Evolutionary conservation across 257 asterid species (phyloP).

Genomic region (Nicotiana obtusifolia): DNA sequence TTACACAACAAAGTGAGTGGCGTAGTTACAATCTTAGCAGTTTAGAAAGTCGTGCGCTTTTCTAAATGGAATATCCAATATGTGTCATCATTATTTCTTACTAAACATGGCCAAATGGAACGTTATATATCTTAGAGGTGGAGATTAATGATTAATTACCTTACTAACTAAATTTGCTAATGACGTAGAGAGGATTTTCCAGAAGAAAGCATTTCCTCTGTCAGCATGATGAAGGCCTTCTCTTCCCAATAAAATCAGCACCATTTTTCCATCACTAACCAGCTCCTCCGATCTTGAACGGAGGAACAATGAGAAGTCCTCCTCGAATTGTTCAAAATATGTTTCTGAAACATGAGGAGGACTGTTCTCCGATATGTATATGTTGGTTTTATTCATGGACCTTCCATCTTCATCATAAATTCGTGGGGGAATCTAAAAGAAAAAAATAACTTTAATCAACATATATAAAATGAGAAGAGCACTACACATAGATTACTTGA

Average conservation of each 20-base stretch:
- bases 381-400: constrained; percentile 52
- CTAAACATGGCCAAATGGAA: not conserved
- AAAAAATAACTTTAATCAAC: not conserved
- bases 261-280: constrained; percentile 66
- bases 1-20: not conserved
- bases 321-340: constrained; percentile 48
- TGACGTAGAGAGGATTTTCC: constrained; percentile 62
- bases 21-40: not conserved
- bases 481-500: not conserved
- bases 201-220: constrained; percentile 55
- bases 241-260: constrained; percentile 63
- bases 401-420: constrained; percentile 45
- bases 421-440: constrained; percentile 43
- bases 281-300: constrained; percentile 57
- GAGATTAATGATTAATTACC: constrained; percentile 28
- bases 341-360: constrained; percentile 45
- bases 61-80: not conserved
- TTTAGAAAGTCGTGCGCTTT: not conserved
- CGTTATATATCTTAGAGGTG: not conserved
- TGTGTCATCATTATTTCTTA: not conserved
- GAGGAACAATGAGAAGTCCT: constrained; percentile 59
- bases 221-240: constrained; percentile 39
- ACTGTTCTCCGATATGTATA: constrained; percentile 63
- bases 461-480: too few relatives aligned
- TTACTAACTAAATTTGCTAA: constrained; percentile 41